Conservation (phyloP, 2,329 filamentous ascomycete species). For the Pseudogymnoascus sp. region DNA sequence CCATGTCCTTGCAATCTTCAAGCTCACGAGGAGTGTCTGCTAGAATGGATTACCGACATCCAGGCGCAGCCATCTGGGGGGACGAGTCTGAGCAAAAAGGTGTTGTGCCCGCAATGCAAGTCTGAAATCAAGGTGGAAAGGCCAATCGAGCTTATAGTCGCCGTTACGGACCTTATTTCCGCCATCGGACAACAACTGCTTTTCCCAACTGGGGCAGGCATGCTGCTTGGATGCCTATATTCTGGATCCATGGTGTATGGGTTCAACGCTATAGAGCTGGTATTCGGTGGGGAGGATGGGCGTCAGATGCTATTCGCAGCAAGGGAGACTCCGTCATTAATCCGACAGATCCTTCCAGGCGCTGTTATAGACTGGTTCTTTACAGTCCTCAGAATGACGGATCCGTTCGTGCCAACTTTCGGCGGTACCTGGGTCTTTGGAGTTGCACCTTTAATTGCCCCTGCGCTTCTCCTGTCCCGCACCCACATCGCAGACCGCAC, state of each 20-base stretch:
- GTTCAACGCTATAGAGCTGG: constrained; percentile 51
- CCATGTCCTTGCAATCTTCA: constrained; percentile 86
- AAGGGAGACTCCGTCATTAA: neutral
- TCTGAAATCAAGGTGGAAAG: constrained; percentile 67
- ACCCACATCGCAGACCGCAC: constrained; percentile 48
- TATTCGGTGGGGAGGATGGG: constrained; percentile 57
- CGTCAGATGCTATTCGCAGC: constrained; percentile 39
- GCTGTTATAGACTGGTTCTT: neutral
- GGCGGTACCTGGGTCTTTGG: constrained; percentile 27
- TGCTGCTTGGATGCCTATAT: constrained; percentile 35
- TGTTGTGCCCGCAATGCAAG: constrained; percentile 87
- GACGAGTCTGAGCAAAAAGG: constrained; percentile 47
- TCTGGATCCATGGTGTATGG: constrained; percentile 48
- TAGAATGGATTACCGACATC: constrained; percentile 89
- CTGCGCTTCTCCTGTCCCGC: constrained; percentile 58
- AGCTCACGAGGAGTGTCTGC: constrained; percentile 80
- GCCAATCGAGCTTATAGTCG: constrained; percentile 62
- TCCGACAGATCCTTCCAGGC: neutral
- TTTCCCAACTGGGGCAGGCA: constrained; percentile 24
- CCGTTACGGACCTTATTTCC: constrained; percentile 17
- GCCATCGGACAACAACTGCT: constrained; percentile 17
- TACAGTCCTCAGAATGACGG: constrained; percentile 14
- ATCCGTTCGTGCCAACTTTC: constrained; percentile 22
- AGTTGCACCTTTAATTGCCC: constrained; percentile 58
- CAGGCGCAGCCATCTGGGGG: constrained; percentile 49